These are phyloP conservation scores for Claviceps spartinae DNA, from an alignment of 2,329 filamentous ascomycete genomes.

Conservation along the genomic window DNA sequence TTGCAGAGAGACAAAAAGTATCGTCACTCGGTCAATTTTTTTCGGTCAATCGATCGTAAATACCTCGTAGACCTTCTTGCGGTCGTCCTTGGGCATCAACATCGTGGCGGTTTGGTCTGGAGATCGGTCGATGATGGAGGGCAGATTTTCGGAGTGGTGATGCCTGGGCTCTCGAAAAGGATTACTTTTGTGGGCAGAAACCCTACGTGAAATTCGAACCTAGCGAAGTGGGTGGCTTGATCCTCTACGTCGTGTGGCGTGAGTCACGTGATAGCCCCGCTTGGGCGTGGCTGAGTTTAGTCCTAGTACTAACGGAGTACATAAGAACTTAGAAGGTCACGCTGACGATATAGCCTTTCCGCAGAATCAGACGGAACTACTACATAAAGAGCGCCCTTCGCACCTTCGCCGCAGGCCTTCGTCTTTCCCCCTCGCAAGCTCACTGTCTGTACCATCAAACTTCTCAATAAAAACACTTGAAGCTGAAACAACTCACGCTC, in stretches of 20 bases:
- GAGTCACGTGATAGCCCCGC: constrained; percentile 16
- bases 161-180: constrained; percentile 29
- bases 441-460: too few relatives aligned
- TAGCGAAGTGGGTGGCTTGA: constrained; percentile 21
- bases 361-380: neutral
- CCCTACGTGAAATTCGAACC: constrained; percentile 24
- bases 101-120: constrained; percentile 47
- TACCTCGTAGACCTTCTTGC: constrained; percentile 97
- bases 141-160: constrained; percentile 22
- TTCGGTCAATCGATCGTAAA: constrained; percentile 5
- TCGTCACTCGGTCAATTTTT: neutral
- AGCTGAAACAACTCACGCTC: neutral
- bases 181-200: constrained; percentile 33
- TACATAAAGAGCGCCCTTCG: neutral
- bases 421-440: neutral
- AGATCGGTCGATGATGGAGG: constrained; percentile 38
- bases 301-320: neutral
- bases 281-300: neutral
- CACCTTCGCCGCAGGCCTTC: neutral
- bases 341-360: neutral
- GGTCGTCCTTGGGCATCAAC: constrained; percentile 99
- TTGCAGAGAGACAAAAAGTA: neutral
- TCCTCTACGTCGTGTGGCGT: constrained; percentile 14
- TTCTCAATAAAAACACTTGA: neutral
- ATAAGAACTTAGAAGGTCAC: neutral